Evolutionary conservation across 352 stramenopile genomes (phyloP), one percentile per base, ranked within the genome.

Genomic region (Phytophthora niederhauseri): DNA sequence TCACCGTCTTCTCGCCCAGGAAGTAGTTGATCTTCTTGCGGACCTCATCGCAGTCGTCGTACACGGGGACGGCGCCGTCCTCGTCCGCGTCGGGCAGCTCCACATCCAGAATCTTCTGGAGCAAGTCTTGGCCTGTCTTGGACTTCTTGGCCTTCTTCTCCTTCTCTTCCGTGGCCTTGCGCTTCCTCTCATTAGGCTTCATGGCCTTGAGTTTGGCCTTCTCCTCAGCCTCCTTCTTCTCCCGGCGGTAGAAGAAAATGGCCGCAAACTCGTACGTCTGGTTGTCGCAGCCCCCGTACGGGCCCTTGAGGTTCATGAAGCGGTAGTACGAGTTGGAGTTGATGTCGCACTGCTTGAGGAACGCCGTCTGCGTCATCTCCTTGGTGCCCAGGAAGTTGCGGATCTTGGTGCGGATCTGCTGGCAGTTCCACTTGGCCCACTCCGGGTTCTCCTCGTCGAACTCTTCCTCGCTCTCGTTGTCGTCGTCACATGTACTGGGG

Each of bases 271-370:
- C 64, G 68, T 85, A 85, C 52, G 72, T 82, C 22, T 70, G 51
- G 65, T 86, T 89, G 65, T 81, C 61, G 15, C 36, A 65, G 50
- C 76, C 73, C n/a, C 58, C 30, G 64, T 76, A 80, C 49, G 66
- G 65, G n/a, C 75, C 66, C 60, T 84, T 85, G 64, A 82, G 74
- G 58, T 78, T 70, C 80, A 89, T 86, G 66, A 85, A 89, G 3
- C 75, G 53, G 34, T 73, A 74, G 61, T 72, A 88, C 54, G 77
- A 85, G 63, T 85, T 83, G 66, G 66, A 74, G 57, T 88, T 88
- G 64, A 70, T 76, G 46, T 73, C 20, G 58, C 83, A 81, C 4
- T 57, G 38, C 24, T 70, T 68, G 2, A 85, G 64, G 36, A 78
- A 85, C 26, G 75, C 73, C 6, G 75, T 77, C 70, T 85, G 77